These are phyloP conservation scores for Metschnikowia arizonensis DNA, from an alignment of 805 yeast genomes.

Conservation along the genomic window DNA sequence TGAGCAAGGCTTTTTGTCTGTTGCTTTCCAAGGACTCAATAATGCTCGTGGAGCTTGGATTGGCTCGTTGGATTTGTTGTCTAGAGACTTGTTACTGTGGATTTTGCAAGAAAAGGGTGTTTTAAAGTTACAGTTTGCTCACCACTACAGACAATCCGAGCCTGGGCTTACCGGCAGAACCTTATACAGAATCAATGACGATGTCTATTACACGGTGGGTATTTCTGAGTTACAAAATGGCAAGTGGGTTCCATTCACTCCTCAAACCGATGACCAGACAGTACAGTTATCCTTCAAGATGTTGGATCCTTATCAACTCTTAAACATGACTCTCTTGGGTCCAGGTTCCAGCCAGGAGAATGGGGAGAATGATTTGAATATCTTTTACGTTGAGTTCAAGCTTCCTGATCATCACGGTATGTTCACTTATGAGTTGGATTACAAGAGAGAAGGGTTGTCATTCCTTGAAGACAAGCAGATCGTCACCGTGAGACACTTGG, in stretches of 20 bases:
- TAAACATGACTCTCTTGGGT: conserved; percentile 50
- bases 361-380: conserved; percentile 43
- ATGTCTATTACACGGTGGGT: conserved; percentile 52
- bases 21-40: conserved; percentile 71
- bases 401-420: conserved; percentile 97
- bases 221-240: conserved; percentile 44
- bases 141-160: conserved; percentile 49
- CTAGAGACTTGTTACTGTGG: conserved; percentile 49
- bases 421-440: conserved; percentile 78
- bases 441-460: conserved; percentile 71
- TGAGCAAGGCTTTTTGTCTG: conserved; percentile 69
- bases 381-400: conserved; percentile 53
- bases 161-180: conserved; percentile 33
- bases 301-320: conserved; percentile 93
- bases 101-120: conserved; percentile 65
- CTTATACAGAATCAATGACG: conserved; percentile 73
- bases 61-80: conserved; percentile 61
- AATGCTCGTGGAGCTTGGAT: conserved; percentile 80
- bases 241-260: conserved; percentile 64
- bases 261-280: conserved; percentile 41
- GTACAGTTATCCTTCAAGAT: conserved; percentile 80
- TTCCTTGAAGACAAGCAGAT: conserved; percentile 62
- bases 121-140: conserved; percentile 49
- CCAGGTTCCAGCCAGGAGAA: conserved; percentile 32
- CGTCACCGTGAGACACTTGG: conserved; percentile 86